phyloP scores from a whole-genome alignment of 768 basidiomycete genomes.

The Termitomyces sp. region DNA sequence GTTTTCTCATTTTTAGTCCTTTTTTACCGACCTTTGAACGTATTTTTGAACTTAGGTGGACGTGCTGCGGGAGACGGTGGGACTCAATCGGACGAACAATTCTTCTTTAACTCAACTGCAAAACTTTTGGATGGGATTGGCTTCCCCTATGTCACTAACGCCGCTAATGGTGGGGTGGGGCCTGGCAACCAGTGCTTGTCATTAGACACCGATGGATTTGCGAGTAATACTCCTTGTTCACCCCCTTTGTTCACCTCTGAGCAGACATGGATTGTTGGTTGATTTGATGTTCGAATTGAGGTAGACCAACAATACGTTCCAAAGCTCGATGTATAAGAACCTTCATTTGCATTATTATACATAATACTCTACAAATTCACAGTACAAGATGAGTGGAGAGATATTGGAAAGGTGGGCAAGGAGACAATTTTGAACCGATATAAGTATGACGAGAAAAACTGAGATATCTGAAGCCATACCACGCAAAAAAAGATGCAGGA shows the following conservation, averaged over 20 bases:
- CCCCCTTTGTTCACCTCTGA: constrained; percentile 22
- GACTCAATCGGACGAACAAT: constrained; percentile 20
- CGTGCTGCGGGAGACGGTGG: constrained; percentile 22
- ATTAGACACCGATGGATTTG: constrained; percentile 18
- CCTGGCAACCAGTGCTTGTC: constrained; percentile 23
- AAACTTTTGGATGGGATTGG: constrained; percentile 16
- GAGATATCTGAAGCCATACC: neutral
- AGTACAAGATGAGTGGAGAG: neutral
- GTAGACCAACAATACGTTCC: neutral
- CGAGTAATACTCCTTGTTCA: constrained; percentile 20
- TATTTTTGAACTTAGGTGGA: constrained; percentile 11
- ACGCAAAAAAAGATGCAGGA: neutral
- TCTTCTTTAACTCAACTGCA: constrained; percentile 20
- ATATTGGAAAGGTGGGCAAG: neutral
- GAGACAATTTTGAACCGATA: neutral
- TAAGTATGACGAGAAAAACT: neutral
- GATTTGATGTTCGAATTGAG: neutral
- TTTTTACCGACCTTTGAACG: neutral
- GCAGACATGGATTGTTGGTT: constrained; percentile 16
- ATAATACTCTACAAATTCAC: constrained; percentile 1
- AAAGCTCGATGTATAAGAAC: neutral
- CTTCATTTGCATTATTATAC: neutral
- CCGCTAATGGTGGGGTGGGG: constrained; percentile 19
- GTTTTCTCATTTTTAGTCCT: neutral
- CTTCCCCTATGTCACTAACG: constrained; percentile 18